phyloP scores from a whole-genome alignment of 73 alveolate genomes.

The Paramecium bursaria region DNA sequence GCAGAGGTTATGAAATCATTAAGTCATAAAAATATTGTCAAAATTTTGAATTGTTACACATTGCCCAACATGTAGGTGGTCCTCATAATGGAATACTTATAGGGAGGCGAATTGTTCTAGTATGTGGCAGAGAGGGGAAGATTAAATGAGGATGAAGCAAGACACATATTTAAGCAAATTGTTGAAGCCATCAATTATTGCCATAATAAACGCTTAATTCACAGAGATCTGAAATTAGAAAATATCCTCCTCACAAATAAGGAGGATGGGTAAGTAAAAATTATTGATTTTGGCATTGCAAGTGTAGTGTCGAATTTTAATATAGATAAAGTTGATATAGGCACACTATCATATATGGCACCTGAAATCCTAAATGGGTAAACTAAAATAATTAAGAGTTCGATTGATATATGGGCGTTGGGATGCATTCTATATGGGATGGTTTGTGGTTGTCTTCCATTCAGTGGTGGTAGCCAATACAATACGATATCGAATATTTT shows the following conservation, averaged over 20 bases:
- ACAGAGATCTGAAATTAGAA: conserved; percentile 87
- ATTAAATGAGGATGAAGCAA: conserved; percentile 77
- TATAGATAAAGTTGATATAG: conserved; percentile 58
- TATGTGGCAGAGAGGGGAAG: conserved; percentile 83
- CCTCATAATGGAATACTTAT: conserved; percentile 92
- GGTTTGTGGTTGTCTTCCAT: conserved; percentile 59
- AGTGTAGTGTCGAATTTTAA: conserved; percentile 33
- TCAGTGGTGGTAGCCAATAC: conserved; percentile 29
- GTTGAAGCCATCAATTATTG: conserved; percentile 81
- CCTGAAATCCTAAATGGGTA: conserved; percentile 59
- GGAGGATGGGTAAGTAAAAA: conserved; percentile 80
- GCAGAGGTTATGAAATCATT: conserved; percentile 73
- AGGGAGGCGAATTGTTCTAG: conserved; percentile 91
- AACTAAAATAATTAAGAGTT: conserved; percentile 15
- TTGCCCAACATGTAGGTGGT: conserved; percentile 92
- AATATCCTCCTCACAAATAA: conserved; percentile 85
- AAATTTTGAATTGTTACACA: conserved; percentile 75
- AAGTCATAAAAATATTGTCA: conserved; percentile 72
- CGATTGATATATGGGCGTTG: conserved; percentile 68
- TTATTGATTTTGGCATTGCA: conserved; percentile 96
- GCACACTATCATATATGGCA: conserved; percentile 68
- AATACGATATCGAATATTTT: conserved; percentile 55
- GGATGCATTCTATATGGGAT: conserved; percentile 63
- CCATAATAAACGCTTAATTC: conserved; percentile 83
- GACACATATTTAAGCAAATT: conserved; percentile 76